Evolutionary conservation across 2,329 filamentous ascomycete genomes (phyloP).

Genomic region (Polytolypa hystricis): DNA sequence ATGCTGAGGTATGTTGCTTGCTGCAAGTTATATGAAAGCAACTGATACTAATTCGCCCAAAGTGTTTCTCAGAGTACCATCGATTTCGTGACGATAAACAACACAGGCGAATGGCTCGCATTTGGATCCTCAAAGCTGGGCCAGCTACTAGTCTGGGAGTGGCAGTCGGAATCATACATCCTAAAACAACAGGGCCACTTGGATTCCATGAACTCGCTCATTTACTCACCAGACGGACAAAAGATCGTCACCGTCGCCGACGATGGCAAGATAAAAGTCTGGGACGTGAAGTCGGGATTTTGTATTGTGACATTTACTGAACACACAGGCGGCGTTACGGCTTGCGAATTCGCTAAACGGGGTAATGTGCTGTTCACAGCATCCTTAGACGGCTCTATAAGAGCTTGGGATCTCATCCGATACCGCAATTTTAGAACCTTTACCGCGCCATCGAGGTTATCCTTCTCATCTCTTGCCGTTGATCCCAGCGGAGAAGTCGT

Average conservation of each 20-base stretch:
- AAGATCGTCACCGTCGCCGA: constrained; percentile 88
- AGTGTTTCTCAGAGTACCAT: constrained; percentile 97
- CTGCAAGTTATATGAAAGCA: too few relatives aligned
- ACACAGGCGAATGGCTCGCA: constrained; percentile 89
- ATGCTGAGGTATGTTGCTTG: constrained; percentile 59
- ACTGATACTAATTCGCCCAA: constrained; percentile 26
- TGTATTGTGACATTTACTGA: constrained; percentile 98
- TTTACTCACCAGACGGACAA: constrained; percentile 88
- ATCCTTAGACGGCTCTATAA: constrained; percentile 83
- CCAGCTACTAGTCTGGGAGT: constrained; percentile 97
- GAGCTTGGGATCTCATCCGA: constrained; percentile 91
- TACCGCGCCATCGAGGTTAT: constrained; percentile 79
- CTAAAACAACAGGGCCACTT: constrained; percentile 97
- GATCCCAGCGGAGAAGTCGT: constrained; percentile 95
- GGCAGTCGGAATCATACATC: constrained; percentile 98
- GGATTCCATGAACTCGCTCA: constrained; percentile 85
- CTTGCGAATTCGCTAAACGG: constrained; percentile 87
- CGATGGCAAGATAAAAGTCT: constrained; percentile 97
- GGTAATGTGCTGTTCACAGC: constrained; percentile 94
- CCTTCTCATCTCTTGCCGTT: constrained; percentile 90
- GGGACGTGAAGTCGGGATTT: constrained; percentile 93
- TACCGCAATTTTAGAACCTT: constrained; percentile 98
- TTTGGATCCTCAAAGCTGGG: constrained; percentile 93
- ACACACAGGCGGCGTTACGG: constrained; percentile 83
- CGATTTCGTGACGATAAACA: constrained; percentile 88